phyloP scores from a whole-genome alignment of 352 stramenopile species.

The Pythium grandisporangium region DNA sequence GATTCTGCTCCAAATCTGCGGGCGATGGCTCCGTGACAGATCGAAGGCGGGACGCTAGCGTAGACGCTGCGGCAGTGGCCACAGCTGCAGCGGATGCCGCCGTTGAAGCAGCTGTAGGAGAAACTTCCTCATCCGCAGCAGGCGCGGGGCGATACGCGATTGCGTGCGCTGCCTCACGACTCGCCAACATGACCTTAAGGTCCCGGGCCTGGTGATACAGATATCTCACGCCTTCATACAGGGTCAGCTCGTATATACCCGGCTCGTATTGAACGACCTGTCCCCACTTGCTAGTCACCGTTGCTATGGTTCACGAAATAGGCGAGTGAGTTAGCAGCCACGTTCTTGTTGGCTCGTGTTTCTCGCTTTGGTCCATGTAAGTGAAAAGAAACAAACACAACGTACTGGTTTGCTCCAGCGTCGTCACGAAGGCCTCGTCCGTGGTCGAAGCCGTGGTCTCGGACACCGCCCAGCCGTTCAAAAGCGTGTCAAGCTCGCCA shows the following conservation, averaged over 20 bases:
- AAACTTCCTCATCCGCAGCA: too few relatives aligned
- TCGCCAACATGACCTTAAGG: constrained; percentile 48
- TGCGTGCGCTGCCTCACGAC: constrained; percentile 32
- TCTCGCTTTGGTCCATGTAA: too few relatives aligned
- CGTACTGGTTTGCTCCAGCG: constrained; percentile 43
- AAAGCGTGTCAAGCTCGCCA: constrained; percentile 29
- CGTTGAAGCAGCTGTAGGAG: too few relatives aligned
- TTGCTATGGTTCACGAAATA: constrained; percentile 11
- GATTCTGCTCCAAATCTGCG: constrained; percentile 24
- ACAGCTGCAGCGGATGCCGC: constrained; percentile 23
- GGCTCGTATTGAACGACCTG: constrained; percentile 38
- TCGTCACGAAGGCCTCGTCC: constrained; percentile 19
- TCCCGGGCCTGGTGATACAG: constrained; percentile 39
- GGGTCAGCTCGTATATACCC: constrained; percentile 50
- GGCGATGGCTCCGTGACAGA: constrained; percentile 19
- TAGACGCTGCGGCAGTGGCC: constrained; percentile 19
- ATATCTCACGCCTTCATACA: constrained; percentile 63
- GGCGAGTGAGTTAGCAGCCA: neutral
- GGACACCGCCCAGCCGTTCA: constrained; percentile 42
- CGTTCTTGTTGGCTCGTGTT: neutral
- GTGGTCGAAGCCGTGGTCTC: constrained; percentile 17
- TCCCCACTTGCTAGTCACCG: constrained; percentile 31
- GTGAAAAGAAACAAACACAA: neutral
- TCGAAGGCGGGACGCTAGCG: constrained; percentile 30
- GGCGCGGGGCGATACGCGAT: too few relatives aligned